Percentiles rank a stretch among this genome's conserved stretches.
phyloP scores from a whole-genome alignment of 176 grass and related monocot genomes.

The Guadua angustifolia region DNA sequence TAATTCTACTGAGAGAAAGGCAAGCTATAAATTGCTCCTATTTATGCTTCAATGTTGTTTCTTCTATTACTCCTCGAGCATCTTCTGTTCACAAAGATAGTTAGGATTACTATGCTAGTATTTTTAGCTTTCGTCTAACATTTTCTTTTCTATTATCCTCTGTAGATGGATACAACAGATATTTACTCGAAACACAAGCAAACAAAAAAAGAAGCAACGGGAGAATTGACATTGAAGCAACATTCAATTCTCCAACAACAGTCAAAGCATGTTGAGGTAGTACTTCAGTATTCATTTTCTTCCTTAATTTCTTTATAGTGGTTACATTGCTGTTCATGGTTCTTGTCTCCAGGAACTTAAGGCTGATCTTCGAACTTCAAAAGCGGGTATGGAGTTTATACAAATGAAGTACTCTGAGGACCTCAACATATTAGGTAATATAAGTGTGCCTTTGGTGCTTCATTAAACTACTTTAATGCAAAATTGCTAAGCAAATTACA shows the following conservation, averaged over 20 bases:
- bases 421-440: slow-evolving; percentile 77
- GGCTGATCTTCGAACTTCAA: slow-evolving; percentile 67
- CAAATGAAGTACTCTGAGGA: slow-evolving; percentile 87
- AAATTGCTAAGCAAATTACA: slow-evolving; percentile 34
- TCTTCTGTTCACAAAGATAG: slow-evolving; percentile 14
- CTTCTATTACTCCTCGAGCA: slow-evolving; percentile 8
- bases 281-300: slow-evolving; percentile 35
- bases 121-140: slow-evolving; percentile 31
- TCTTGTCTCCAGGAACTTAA: slow-evolving; percentile 74
- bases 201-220: slow-evolving; percentile 61
- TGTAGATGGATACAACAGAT: slow-evolving; percentile 62
- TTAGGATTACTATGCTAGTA: slow-evolving; percentile 12
- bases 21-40: slow-evolving; percentile 44
- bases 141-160: slow-evolving; percentile 46
- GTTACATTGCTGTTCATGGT: slow-evolving; percentile 21
- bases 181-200: slow-evolving; percentile 66
- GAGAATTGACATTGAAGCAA: slow-evolving; percentile 71
- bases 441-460: slow-evolving; percentile 20
- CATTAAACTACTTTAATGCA: slow-evolving; percentile 26
- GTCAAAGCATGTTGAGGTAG: slow-evolving; percentile 85
- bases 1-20: slow-evolving; percentile 67
- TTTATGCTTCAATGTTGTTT: slow-evolving; percentile 38
- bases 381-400: slow-evolving; percentile 85
- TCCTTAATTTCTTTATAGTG: not conserved
- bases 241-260: slow-evolving; percentile 73